These are phyloP conservation scores for Fusarium acutatum DNA, from an alignment of 2,329 filamentous ascomycete genomes.

Conservation along the genomic window DNA sequence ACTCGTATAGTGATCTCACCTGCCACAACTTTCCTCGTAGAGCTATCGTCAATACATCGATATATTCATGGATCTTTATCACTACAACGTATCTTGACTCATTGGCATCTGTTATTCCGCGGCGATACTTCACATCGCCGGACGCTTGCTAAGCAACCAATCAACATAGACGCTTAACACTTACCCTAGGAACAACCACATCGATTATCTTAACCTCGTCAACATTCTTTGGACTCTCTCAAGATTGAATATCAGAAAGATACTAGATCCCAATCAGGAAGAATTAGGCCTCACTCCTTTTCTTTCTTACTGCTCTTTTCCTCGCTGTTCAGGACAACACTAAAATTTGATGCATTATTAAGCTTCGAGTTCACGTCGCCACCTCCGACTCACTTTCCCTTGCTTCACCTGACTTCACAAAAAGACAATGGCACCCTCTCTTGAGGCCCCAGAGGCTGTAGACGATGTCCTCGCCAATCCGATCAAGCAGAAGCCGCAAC, in stretches of 20 bases:
- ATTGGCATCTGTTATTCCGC: constrained; percentile 1
- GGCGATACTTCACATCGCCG: not conserved
- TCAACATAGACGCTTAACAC: constrained; percentile 29
- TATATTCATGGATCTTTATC: not conserved
- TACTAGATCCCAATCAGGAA: too few species aligned
- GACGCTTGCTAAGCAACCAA: constrained; percentile 34
- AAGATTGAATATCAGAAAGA: not conserved
- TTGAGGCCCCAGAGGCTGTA: constrained; percentile 74
- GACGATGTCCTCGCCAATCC: constrained; percentile 79
- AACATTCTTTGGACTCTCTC: not conserved
- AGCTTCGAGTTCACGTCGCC: constrained; percentile 30
- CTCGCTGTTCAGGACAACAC: not conserved
- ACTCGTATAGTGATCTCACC: not conserved
- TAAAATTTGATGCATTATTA: constrained; percentile 28
- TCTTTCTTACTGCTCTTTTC: not conserved
- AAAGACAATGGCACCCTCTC: constrained; percentile 76
- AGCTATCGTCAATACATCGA: too few species aligned
- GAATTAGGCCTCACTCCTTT: not conserved
- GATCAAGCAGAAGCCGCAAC: constrained; percentile 79
- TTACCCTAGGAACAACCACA: constrained; percentile 29
- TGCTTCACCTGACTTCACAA: not conserved
- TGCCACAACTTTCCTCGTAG: not conserved
- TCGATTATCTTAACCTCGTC: not conserved
- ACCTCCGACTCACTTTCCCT: constrained; percentile 5
- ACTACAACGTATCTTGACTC: not conserved